Evolutionary conservation across 2,329 filamentous ascomycete species (phyloP), one percentile per base, ranked within the genome.

Genomic region (Aspergillus pseudoglaucus): DNA sequence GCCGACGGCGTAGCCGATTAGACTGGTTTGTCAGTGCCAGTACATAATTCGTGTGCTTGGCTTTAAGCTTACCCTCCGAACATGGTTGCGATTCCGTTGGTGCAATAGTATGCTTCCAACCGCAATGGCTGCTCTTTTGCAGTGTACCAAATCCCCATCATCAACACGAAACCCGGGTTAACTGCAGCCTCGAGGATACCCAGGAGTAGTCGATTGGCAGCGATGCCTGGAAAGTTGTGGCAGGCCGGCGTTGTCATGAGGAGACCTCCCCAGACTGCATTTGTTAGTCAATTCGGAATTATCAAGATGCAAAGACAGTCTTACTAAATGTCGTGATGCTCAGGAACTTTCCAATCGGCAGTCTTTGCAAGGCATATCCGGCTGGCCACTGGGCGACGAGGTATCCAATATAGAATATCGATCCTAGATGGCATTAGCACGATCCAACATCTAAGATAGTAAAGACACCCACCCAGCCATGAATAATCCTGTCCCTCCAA

Each of bases 51-150:
- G 3, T 20, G 3, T 4, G 20, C 20, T 20, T 20, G 20, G 20
- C 3, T 20, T 4, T 20, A 20, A 20, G 20, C 20, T 33, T 74
- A 62, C 58, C 60, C 78, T n/a, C 80, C 80, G 47, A 83, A 79
- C 75, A 81, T 81, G 10, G 78, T 80, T 2, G 78, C 80, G 10
- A 83, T 69, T 2, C 80, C 80, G 53, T 82, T 82, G 2, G 75
- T 78, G 51, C 75, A 76, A 55, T 81, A 81, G 62, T 78, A 83
- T 1, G 74, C 66, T 44, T 77, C 77, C 6, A 80, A 68, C 0
- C 79, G 73, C 4, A 81, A 61, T 0, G 75, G 75, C 45, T 78
- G 75, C 5, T 77, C 71, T 6, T 69, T 63, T 0, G 71, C 60
- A 0, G 63, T 69, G 53, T 77, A 79, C 74, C 75, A 79, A 64